Conservation (phyloP, 768 basidiomycete species). For the Trametes meyenii region DNA sequence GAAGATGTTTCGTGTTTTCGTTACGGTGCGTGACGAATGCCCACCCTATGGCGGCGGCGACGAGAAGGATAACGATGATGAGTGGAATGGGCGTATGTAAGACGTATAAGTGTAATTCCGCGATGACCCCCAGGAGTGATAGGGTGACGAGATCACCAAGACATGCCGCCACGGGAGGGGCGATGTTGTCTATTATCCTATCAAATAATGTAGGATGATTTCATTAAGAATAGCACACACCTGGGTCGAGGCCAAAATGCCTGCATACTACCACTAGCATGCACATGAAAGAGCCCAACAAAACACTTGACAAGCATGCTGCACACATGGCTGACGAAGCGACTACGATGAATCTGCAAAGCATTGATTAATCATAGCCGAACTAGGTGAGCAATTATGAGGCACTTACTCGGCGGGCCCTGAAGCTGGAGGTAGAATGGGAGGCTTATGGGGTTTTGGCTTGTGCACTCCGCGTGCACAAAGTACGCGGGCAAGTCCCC, state of each 20-base stretch:
- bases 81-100: constrained; percentile 69
- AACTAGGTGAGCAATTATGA: no score
- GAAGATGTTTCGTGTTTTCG: constrained; percentile 65
- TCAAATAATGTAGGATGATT: background rate
- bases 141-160: constrained; percentile 93
- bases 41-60: constrained; percentile 52
- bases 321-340: constrained; percentile 80
- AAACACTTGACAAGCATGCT: constrained; percentile 71
- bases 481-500: background rate
- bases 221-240: constrained; percentile 40
- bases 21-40: constrained; percentile 65
- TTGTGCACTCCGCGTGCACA: constrained; percentile 19
- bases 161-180: constrained; percentile 90
- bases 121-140: constrained; percentile 74
- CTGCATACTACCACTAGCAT: constrained; percentile 78
- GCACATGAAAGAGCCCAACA: constrained; percentile 95
- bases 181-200: constrained; percentile 77
- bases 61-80: constrained; percentile 50
- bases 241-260: constrained; percentile 79
- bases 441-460: constrained; percentile 17
- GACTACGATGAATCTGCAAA: constrained; percentile 70
- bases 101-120: constrained; percentile 67
- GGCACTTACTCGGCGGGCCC: constrained; percentile 41
- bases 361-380: background rate
- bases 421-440: constrained; percentile 14